Percentiles rank a stretch among this genome's conserved stretches.
Evolutionary conservation across 495 filamentous ascomycete species (phyloP).

Genomic region (Penicillium antarcticum): DNA sequence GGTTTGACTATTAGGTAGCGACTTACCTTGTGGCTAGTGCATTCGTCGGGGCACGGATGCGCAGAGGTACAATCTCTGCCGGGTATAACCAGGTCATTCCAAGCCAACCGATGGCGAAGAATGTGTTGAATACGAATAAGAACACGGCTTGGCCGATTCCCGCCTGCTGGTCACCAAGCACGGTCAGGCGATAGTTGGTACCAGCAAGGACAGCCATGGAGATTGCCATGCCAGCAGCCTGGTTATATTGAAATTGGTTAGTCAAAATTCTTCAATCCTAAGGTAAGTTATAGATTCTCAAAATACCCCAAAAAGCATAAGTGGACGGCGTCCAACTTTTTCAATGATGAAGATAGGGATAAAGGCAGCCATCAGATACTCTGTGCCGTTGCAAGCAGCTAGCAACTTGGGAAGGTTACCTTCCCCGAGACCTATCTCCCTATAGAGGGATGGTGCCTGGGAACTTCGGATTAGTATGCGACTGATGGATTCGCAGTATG

Average conservation of each 20-base stretch:
- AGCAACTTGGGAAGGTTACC: constrained; percentile 26
- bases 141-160: constrained; percentile 43
- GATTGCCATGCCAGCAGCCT: constrained; percentile 52
- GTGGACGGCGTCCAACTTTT: constrained; percentile 57
- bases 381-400: constrained; percentile 60
- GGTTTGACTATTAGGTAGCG: neutral
- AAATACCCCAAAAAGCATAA: constrained; percentile 62
- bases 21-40: constrained; percentile 14
- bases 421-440: constrained; percentile 45
- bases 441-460: constrained; percentile 29
- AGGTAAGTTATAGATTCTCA: neutral
- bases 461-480: constrained; percentile 32
- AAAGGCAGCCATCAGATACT: constrained; percentile 67
- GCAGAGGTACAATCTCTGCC: constrained; percentile 54
- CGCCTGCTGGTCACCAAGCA: constrained; percentile 29
- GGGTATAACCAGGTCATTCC: constrained; percentile 71
- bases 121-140: constrained; percentile 64
- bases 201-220: constrained; percentile 60
- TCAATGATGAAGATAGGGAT: constrained; percentile 65
- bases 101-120: constrained; percentile 69
- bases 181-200: constrained; percentile 33
- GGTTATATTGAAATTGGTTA: neutral
- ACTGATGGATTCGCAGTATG: constrained; percentile 1
- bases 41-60: constrained; percentile 24
- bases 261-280: neutral